These are phyloP conservation scores for Vanilla planifolia DNA, from an alignment of 106 monocot species.

Conservation along the genomic window DNA sequence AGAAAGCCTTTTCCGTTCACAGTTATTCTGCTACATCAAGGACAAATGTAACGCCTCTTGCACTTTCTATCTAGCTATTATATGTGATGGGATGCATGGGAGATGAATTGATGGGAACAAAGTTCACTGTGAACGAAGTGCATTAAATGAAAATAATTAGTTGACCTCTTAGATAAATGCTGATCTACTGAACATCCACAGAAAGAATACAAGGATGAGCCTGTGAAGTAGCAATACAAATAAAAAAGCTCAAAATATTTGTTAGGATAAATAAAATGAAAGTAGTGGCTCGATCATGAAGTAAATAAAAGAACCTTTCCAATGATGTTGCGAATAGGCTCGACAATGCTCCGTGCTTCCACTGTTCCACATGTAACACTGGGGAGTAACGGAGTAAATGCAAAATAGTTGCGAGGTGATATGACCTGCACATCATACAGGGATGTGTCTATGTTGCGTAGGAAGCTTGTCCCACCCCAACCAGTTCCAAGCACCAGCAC, in stretches of 20 bases:
- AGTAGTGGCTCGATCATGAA: neutral
- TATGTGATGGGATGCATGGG: no score
- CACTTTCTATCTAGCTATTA: no score
- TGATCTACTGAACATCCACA: neutral
- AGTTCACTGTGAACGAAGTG: neutral
- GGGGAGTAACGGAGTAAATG: constrained; percentile 75
- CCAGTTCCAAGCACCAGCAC: constrained; percentile 76
- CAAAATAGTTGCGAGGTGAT: constrained; percentile 79
- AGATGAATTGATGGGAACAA: neutral
- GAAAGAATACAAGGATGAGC: neutral
- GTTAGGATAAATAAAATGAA: neutral
- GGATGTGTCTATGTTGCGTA: constrained; percentile 50
- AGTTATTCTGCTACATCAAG: no score
- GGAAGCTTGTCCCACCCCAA: constrained; percentile 71
- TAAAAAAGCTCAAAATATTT: neutral
- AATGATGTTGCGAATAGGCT: constrained; percentile 59
- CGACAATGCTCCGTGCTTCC: constrained; percentile 65
- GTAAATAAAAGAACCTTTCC: constrained; percentile 31
- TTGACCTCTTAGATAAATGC: no score
- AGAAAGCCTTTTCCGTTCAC: no score
- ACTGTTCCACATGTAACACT: constrained; percentile 83
- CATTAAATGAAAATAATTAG: no score
- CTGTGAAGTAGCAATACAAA: neutral
- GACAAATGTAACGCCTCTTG: no score
- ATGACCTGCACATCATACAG: constrained; percentile 64